Conservation (phyloP, 2,329 filamentous ascomycete species). For the Ceratocystis diversiconidia region DNA sequence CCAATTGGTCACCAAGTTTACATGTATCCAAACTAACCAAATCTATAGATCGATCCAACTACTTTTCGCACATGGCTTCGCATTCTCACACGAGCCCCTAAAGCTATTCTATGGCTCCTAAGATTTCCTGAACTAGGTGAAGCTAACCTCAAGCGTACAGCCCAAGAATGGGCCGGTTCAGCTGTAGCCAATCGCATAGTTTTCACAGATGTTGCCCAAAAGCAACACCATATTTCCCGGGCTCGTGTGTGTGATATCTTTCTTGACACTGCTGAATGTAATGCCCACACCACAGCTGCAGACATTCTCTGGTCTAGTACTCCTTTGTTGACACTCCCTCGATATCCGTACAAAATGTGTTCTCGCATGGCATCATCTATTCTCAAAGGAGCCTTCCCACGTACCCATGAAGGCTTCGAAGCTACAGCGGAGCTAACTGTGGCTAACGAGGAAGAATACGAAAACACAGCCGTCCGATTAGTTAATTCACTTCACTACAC, state of each 20-base stretch:
- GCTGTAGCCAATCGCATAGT: conserved; percentile 76
- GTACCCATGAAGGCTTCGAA: conserved; percentile 46
- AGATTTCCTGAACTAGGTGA: conserved; percentile 92
- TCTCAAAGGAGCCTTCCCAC: conserved; percentile 73
- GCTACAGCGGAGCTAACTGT: conserved; percentile 68
- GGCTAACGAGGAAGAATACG: conserved; percentile 66
- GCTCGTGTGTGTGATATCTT: conserved; percentile 89
- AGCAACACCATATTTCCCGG: conserved; percentile 82
- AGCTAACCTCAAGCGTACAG: conserved; percentile 66
- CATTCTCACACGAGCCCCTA: conserved; percentile 72
- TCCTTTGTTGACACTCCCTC: conserved; percentile 73
- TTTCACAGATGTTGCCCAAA: conserved; percentile 94
- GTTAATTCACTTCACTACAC: conserved; percentile 50
- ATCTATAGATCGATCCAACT: conserved; percentile 76
- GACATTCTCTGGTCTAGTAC: conserved; percentile 96
- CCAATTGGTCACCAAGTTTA: neutral
- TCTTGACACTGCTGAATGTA: conserved; percentile 93
- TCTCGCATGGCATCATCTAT: conserved; percentile 96
- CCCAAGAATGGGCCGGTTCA: conserved; percentile 66
- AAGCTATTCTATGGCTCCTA: conserved; percentile 87
- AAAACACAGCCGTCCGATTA: conserved; percentile 57
- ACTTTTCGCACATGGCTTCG: conserved; percentile 93
- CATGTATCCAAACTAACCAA: neutral
- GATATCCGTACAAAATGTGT: conserved; percentile 98
- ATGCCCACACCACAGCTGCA: conserved; percentile 92